These are phyloP conservation scores for Schizonepeta tenuifolia DNA, from an alignment of 257 asterid genomes.

Conservation along the genomic window DNA sequence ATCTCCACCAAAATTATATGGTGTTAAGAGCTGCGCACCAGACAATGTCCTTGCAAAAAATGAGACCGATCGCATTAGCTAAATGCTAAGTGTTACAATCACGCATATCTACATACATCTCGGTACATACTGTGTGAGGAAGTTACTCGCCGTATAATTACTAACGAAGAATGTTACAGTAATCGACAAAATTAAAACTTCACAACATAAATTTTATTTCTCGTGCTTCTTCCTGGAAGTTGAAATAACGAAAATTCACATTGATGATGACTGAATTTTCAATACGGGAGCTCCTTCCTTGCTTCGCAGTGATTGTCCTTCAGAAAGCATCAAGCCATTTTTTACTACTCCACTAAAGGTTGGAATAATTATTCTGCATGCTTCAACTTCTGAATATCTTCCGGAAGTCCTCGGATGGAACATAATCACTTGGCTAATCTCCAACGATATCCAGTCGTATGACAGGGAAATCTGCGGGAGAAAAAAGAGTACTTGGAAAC, in stretches of 20 bases:
- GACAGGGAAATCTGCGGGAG: neutral
- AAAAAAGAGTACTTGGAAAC: neutral
- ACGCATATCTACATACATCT: slow-evolving; percentile 3
- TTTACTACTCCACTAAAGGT: neutral
- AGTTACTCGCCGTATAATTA: slow-evolving; percentile 20
- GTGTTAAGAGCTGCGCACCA: too few relatives aligned
- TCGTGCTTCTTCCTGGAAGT: neutral
- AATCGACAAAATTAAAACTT: slow-evolving; percentile 3
- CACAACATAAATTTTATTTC: neutral
- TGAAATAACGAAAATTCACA: slow-evolving; percentile 12
- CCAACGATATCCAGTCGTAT: neutral
- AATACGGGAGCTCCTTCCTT: neutral
- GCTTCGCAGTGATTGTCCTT: neutral
- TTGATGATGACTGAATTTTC: neutral
- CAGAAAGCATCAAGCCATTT: neutral
- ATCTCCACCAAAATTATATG: too few relatives aligned
- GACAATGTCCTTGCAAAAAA: too few relatives aligned
- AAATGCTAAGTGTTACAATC: neutral
- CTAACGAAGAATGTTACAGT: slow-evolving; percentile 19
- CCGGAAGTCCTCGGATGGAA: neutral
- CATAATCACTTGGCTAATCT: slow-evolving; percentile 6
- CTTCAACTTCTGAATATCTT: slow-evolving; percentile 2
- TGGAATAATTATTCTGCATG: neutral
- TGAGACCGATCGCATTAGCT: neutral
- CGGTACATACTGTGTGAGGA: neutral